Base-by-base conservation (phyloP, 768 basidiomycete genomes). In the Mycena venus region DNA sequence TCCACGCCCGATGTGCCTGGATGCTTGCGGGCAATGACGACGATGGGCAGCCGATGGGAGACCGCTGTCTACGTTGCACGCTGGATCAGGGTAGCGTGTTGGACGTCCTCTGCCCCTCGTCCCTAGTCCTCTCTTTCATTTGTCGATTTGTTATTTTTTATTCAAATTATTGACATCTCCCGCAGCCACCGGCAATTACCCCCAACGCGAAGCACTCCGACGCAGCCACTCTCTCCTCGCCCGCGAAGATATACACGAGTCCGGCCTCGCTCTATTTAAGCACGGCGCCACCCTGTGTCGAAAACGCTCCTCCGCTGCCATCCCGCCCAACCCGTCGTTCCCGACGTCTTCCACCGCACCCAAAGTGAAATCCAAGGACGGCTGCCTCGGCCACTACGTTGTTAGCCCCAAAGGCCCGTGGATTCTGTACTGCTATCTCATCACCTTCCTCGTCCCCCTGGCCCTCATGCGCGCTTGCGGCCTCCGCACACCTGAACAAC, bases 321-420 rank as follows among this genome's bases (percentile, higher is more conserved):
- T 88, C 23, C 78, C 86, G 21, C 79, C 84, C 53, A 76, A 83
- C 60, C 83, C 88, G n/a, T n/a, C n/a, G n/a, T n/a, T n/a, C n/a
- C n/a, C n/a, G n/a, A n/a, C n/a, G n/a, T n/a, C n/a, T n/a, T n/a
- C n/a, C n/a, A n/a, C n/a, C n/a, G n/a, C 63, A 77, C 85, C 61
- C 79, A 86, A 62, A 70, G 82, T 53, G n/a, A 84, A 85, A 40
- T 36, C 23, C 36, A 32, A 77, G 77, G 85, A 75, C 82, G 87
- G 87, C 21, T 94, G 92, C 71, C 90, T 95, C 79, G 92, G 91
- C 61, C 91, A 93, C 71, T 91, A 92, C 72, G 91, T 89, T 0
- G 96, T 96, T 44, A 96, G 97, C 15, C 98, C 98, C 17, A 93
- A 96, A 77, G 94, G 96, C 61, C 91, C 92, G 27, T 99, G 97